Evolutionary conservation across 345 rosid species (phyloP), one percentile per base, ranked within the genome.

Genomic region (Eucalyptus curtisii): DNA sequence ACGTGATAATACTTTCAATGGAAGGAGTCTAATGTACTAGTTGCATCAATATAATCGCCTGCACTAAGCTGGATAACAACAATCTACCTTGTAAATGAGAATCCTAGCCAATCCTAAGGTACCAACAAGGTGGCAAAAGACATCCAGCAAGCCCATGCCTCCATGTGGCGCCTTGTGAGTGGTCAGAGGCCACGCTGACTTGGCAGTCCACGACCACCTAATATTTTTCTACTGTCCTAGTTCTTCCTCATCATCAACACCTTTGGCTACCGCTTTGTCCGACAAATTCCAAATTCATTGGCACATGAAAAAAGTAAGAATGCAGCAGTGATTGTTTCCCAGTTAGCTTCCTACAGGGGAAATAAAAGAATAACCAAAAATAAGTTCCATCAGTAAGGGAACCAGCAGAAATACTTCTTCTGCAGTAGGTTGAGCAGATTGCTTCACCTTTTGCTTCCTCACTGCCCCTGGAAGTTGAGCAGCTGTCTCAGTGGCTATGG

Each of bases 401-500:
- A 86, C 57, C 20, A 47, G 87, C 17, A 86, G 42, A 82, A 66
- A 31, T 92, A 95, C 99, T 97, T 95, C 96, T 50, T 91, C 91
- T 14, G 96, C 90, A 10, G 96, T 92, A 86, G 94, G 87, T 90
- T 94, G 95, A 80, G 92, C 93, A 89, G 98, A 92, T 85, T 93
- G 95, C 90, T 95, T 97, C 86, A 93, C 92, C 92, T 92, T 96
- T 90, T 95, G 96, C 91, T 50, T 50, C 53, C 53, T 50, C 53
- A 50, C 22, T 50, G 8, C 53, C 53, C 20, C 53, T 50, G 53
- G 99, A 42, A 97, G 95, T 91, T 96, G 94, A 20, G 99, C 97
- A 49, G 99, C 98, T 13, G 97, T 96, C 94, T 97, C 99, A 87
- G 98, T 99, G 15, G 99, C 99, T 86, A 97, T 92, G 9, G 97